A percentile compares a stretch with the other conserved stretches of the same genome.
These are phyloP conservation scores for Geoglossum cookeanum DNA, from an alignment of 2,329 filamentous ascomycete genomes.

Conservation along the genomic window DNA sequence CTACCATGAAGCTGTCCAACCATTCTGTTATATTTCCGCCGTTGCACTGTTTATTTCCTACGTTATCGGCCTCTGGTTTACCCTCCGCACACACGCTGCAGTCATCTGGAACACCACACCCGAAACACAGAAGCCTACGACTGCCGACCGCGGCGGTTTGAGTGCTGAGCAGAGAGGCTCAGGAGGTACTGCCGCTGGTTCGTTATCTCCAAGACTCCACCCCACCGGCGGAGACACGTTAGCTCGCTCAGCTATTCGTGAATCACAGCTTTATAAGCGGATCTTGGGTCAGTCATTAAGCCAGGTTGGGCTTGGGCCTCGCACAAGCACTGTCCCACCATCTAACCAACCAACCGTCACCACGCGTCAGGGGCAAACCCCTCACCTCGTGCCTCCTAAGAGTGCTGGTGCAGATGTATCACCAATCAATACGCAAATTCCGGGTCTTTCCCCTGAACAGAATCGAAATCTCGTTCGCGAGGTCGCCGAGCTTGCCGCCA, in stretches of 20 bases:
- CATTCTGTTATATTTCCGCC: slow-evolving; percentile 82
- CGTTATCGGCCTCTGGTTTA: slow-evolving; percentile 86
- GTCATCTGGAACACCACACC: slow-evolving; percentile 69
- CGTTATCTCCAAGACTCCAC: neutral
- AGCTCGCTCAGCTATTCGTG: slow-evolving; percentile 51
- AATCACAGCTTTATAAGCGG: slow-evolving; percentile 78
- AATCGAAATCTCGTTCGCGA: slow-evolving; percentile 67
- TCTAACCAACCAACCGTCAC: slow-evolving; percentile 21
- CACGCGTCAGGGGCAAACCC: slow-evolving; percentile 28
- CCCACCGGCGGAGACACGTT: slow-evolving; percentile 19
- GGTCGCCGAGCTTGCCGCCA: slow-evolving; percentile 84
- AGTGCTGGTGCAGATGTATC: slow-evolving; percentile 18
- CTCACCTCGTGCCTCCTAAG: slow-evolving; percentile 63
- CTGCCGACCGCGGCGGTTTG: slow-evolving; percentile 20
- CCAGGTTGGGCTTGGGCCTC: slow-evolving; percentile 48
- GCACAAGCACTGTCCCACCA: slow-evolving; percentile 21
- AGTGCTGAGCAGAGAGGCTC: slow-evolving; percentile 21
- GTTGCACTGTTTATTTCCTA: slow-evolving; percentile 80
- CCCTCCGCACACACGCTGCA: slow-evolving; percentile 82
- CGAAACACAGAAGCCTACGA: slow-evolving; percentile 32
- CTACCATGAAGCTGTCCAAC: slow-evolving; percentile 75
- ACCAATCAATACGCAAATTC: slow-evolving; percentile 21
- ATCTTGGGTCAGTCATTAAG: slow-evolving; percentile 81
- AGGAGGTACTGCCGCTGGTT: slow-evolving; percentile 10
- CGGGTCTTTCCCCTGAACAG: slow-evolving; percentile 62